A percentile compares a stretch with the other conserved stretches of the same genome.
Evolutionary conservation across 176 grass and related monocot species (phyloP).

Genomic region (Avena insularis): DNA sequence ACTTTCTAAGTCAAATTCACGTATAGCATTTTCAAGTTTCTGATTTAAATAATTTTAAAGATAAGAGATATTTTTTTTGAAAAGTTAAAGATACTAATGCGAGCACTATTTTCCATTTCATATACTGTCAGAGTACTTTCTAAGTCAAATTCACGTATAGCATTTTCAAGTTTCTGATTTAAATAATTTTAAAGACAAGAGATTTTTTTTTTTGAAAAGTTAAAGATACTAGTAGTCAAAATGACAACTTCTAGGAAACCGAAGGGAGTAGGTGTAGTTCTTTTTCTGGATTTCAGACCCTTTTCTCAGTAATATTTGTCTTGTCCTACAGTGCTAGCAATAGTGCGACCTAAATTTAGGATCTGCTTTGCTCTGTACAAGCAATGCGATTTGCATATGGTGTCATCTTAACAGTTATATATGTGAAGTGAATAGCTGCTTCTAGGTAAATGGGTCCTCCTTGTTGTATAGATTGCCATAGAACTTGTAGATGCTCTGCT

Average conservation of each 20-base stretch:
- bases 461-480: not conserved
- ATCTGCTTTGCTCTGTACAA: not conserved
- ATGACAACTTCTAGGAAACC: not conserved
- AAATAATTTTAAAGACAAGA: not conserved
- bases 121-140: not conserved
- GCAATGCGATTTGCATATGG: not conserved
- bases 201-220: not conserved
- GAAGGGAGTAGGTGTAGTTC: not conserved
- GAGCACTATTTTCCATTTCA: not conserved
- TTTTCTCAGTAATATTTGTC: constrained; percentile 9
- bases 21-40: not conserved
- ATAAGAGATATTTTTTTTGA: not conserved
- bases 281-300: not conserved
- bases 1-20: not conserved
- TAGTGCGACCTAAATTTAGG: not conserved
- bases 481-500: not conserved
- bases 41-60: not conserved
- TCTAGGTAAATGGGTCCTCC: not conserved
- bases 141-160: not conserved
- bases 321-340: not conserved
- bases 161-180: not conserved
- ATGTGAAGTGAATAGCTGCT: not conserved
- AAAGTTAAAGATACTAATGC: not conserved
- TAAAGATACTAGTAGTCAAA: not conserved
- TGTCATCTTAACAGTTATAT: constrained; percentile 4